A percentile compares a stretch with the other conserved stretches of the same genome.
Evolutionary conservation across 768 basidiomycete genomes (phyloP).

Genomic region (Suillus plorans): DNA sequence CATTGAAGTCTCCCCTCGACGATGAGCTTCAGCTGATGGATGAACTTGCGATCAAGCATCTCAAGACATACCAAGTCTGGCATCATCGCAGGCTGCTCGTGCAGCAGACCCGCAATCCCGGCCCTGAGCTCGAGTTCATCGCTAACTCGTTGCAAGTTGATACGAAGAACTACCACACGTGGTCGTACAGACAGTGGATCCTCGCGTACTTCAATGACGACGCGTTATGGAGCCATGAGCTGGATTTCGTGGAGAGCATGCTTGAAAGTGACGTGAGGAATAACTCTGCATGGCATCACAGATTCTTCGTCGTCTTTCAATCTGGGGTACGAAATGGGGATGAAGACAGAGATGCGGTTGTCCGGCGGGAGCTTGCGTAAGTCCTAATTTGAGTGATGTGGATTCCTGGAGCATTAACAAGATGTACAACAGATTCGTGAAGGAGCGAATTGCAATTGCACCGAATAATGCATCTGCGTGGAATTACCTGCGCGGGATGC

Average conservation of each 20-base stretch:
- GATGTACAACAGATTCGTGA: constrained; percentile 57
- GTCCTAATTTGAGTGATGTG: constrained; percentile 30
- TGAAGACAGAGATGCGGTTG: constrained; percentile 55
- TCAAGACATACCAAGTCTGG: constrained; percentile 99
- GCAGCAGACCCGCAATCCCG: constrained; percentile 49
- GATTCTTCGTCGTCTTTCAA: constrained; percentile 84
- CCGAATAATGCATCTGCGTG: constrained; percentile 95
- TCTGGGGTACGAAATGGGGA: constrained; percentile 62
- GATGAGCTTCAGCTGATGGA: constrained; percentile 85
- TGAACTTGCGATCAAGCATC: constrained; percentile 74
- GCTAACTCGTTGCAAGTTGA: constrained; percentile 70
- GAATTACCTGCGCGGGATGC: constrained; percentile 93
- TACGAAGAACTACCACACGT: constrained; percentile 98
- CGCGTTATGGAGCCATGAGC: constrained; percentile 70
- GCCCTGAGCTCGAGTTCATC: constrained; percentile 79
- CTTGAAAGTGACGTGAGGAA: constrained; percentile 81
- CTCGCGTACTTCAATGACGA: constrained; percentile 80
- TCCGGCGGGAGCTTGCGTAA: constrained; percentile 75
- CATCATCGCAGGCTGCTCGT: constrained; percentile 84
- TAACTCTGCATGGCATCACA: constrained; percentile 97
- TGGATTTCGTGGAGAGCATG: constrained; percentile 72
- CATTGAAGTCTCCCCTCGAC: constrained; percentile 64
- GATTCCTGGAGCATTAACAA: not conserved
- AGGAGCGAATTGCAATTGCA: constrained; percentile 78
- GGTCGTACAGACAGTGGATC: constrained; percentile 97